Evolutionary conservation across 495 filamentous ascomycete species (phyloP), one percentile per base, ranked within the genome.

Genomic region (Hyaloscypha bicolor): DNA sequence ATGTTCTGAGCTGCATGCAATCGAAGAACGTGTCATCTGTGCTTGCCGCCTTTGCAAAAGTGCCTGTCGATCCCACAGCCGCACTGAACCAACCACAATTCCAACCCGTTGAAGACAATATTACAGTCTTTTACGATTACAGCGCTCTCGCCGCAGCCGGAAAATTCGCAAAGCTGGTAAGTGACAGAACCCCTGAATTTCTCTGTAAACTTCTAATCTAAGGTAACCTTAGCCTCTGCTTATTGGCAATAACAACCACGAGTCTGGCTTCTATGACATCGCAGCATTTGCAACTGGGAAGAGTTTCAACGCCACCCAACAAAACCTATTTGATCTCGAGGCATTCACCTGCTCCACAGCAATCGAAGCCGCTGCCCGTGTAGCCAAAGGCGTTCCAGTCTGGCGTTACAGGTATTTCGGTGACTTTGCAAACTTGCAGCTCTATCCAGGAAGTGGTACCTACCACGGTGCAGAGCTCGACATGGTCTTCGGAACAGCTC

Each of bases 321-420:
- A 37, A 75, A 74, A 55, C 75, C 14, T 51, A 68, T 80, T 82
- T 68, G 74, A 82, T 60, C 72, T 76, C 29, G 69, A 70, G 33
- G 71, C 71, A 16, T 86, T 84, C 74, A 79, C 75, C 33, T 85
- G 83, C 61, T 74, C 82, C 25, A 74, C 73, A 29, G 71, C 70
- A 16, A 51, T 61, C 31, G 67, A 74, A 39, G 79, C 77, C 12
- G 67, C 59, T 21, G 69, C 70, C 45, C 77, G 79, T 6, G 65
- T 64, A 52, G 56, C 48, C 14, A 66, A 76, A 45, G 71, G 69
- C 32, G 75, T 79, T 12, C 78, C 82, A 0, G 74, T 74, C 29
- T 86, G 81, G 80, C 81, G 77, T n/a, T 84, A 79, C 69, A 78
- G 79, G 51, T 86, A 83, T 66, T 79, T 80, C 59, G 82, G 76